Conservation (phyloP, 495 filamentous ascomycete species). For the Penicillium robsamsonii region DNA sequence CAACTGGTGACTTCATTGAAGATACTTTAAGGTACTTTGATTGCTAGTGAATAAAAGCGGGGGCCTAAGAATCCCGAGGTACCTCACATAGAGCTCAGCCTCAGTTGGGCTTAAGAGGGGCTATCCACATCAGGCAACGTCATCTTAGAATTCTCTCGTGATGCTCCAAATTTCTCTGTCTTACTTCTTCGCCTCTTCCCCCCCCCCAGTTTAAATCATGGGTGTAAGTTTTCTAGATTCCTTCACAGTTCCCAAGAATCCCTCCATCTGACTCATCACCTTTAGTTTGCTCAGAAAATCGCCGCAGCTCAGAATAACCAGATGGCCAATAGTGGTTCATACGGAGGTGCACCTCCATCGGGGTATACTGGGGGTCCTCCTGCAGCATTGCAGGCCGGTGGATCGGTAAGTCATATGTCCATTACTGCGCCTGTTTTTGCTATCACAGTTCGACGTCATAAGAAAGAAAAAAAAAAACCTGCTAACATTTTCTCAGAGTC, state of each 20-base stretch:
- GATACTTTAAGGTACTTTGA: background rate
- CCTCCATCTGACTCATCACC: constrained; percentile 13
- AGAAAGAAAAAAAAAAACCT: background rate
- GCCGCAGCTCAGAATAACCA: constrained; percentile 35
- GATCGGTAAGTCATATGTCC: constrained; percentile 42
- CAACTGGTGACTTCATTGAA: background rate
- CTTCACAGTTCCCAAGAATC: background rate
- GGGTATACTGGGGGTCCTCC: constrained; percentile 47
- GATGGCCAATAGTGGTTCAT: constrained; percentile 29
- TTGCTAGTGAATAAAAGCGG: background rate
- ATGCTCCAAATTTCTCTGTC: constrained; percentile 7
- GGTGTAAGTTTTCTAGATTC: constrained; percentile 32
- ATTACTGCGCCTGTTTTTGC: constrained; percentile 15
- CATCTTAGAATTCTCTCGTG: constrained; percentile 8
- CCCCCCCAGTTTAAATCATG: constrained; percentile 20
- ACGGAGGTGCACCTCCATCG: constrained; percentile 40
- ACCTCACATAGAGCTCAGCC: constrained; percentile 10
- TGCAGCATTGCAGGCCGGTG: constrained; percentile 36
- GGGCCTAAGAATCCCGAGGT: background rate
- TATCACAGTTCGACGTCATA: constrained; percentile 25
- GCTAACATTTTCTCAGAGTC: constrained; percentile 10
- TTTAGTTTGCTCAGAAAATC: constrained; percentile 48
- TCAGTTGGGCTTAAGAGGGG: constrained; percentile 5
- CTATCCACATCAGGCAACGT: constrained; percentile 9
- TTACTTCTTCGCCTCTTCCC: constrained; percentile 5